These are phyloP conservation scores for Leucogyrophana mollusca DNA, from an alignment of 768 basidiomycete genomes.

Conservation along the genomic window DNA sequence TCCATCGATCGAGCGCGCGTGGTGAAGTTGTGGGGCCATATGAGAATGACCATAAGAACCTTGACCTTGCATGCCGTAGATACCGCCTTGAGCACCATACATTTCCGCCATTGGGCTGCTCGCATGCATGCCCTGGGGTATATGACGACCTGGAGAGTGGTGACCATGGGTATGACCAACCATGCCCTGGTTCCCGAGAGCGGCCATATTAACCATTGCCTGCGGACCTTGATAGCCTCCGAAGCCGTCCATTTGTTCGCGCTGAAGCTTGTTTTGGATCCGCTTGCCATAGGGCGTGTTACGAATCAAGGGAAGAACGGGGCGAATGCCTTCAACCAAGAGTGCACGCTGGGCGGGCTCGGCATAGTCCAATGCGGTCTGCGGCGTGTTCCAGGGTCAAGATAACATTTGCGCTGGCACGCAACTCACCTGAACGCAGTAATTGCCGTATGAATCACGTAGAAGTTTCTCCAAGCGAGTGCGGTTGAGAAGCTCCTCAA, in stretches of 20 bases:
- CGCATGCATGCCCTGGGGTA: constrained; percentile 51
- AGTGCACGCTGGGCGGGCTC: constrained; percentile 90
- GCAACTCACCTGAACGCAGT: constrained; percentile 78
- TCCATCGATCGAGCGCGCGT: constrained; percentile 74
- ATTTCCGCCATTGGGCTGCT: constrained; percentile 60
- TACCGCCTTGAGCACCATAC: constrained; percentile 58
- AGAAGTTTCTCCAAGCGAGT: constrained; percentile 93
- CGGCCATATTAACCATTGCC: constrained; percentile 53
- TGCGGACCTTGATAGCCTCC: constrained; percentile 59
- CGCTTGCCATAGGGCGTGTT: constrained; percentile 99
- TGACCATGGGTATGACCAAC: constrained; percentile 33
- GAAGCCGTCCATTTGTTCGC: constrained; percentile 80
- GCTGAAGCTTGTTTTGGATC: constrained; percentile 97
- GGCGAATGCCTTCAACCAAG: constrained; percentile 95
- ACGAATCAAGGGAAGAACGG: constrained; percentile 96
- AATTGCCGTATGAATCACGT: constrained; percentile 95
- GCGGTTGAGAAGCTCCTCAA: constrained; percentile 93
- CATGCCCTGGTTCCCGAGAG: constrained; percentile 55
- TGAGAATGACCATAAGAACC: constrained; percentile 60
- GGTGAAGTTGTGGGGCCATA: constrained; percentile 56
- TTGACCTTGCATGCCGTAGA: constrained; percentile 61
- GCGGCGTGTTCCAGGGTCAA: constrained; percentile 21
- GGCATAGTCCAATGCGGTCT: constrained; percentile 98
- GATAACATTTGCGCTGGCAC: constrained; percentile 2
- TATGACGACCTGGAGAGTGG: constrained; percentile 50